Evolutionary conservation across 2,329 filamentous ascomycete species (phyloP), one percentile per base, ranked within the genome.

Genomic region (Leptodontidium sp.): DNA sequence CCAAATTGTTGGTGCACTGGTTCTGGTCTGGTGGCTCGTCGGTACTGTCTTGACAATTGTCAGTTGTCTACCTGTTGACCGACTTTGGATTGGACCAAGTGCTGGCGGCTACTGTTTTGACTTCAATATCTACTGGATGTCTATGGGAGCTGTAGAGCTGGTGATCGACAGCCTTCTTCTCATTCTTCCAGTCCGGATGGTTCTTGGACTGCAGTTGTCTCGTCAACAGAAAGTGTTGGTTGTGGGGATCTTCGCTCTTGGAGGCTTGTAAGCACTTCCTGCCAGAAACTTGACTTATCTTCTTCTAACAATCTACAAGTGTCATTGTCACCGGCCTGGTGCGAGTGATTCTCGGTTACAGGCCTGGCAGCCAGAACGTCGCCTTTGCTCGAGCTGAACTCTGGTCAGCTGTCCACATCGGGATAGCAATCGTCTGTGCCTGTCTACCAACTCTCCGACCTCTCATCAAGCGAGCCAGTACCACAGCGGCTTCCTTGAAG

Each of bases 111-210:
- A 64, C 35, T 64, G 61, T 35, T 24, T 64, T n/a, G n/a, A 64
- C 21, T 64, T 64, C 61, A 64, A 64, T 21, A 53, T 53, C 5
- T 64, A 64, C n/a, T 64, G 61, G 61, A 64, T 64, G 61, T 24
- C 29, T 24, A 64, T 64, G 61, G 61, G 61, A 2, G 61, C 61
- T 9, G 61, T 64, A 0, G 61, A 64, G 14, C 15, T 64, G n/a
- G 49, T 53, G 12, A 64, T 64, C 15, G 61, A 64, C 11, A 64
- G 47, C 11, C 24, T 64, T n/a, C 49, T 64, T 12, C 49, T 64
- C 8, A 38, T 64, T n/a, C 35, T 64, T 8, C 61, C 61, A 17
- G 61, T 64, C 11, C 32, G 47, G 2, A 52, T 64, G 47, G 29
- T 64, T 7, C 61, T 64, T 5, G 32, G 61, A 35, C 32, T 64